These are phyloP conservation scores for Tripidium arundinaceum DNA, from an alignment of 202 grass and related monocot species.

Conservation along the genomic window DNA sequence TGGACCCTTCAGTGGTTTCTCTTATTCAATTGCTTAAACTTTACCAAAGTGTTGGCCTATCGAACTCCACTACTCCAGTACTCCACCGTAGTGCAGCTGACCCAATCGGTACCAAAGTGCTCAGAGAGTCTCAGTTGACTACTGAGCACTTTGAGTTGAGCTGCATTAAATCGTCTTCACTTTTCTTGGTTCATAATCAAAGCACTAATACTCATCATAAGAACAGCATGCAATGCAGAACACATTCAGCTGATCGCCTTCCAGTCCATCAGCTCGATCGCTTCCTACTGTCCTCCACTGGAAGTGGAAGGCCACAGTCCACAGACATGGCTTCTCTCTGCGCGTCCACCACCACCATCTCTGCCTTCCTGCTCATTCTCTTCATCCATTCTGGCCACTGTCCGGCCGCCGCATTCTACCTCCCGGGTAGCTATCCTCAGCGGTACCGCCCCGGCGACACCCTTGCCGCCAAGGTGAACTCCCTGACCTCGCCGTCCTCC, in stretches of 20 bases:
- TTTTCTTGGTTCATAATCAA: constrained; percentile 28
- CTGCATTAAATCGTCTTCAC: background rate
- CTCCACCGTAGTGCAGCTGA: no score
- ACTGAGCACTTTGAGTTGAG: background rate
- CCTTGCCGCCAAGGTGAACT: constrained; percentile 45
- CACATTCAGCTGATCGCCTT: background rate
- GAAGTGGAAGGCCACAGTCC: background rate
- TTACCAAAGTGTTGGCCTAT: no score
- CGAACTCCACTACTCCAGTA: no score
- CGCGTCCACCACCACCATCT: background rate
- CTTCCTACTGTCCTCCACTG: background rate
- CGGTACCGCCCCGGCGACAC: constrained; percentile 33
- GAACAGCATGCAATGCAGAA: background rate
- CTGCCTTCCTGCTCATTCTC: constrained; percentile 14
- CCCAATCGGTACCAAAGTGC: no score
- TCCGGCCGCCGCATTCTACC: constrained; percentile 35
- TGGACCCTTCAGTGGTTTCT: no score
- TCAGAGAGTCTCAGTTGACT: background rate
- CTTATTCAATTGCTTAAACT: no score
- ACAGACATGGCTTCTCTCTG: background rate
- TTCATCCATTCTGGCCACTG: background rate
- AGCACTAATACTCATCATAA: background rate
- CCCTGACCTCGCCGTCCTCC: constrained; percentile 38
- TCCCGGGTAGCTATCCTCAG: constrained; percentile 46
- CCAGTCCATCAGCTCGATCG: background rate